Evolutionary conservation across 805 yeast genomes (phyloP), one percentile per base, ranked within the genome.

Genomic region (Blastobotrys chiropterorum): DNA sequence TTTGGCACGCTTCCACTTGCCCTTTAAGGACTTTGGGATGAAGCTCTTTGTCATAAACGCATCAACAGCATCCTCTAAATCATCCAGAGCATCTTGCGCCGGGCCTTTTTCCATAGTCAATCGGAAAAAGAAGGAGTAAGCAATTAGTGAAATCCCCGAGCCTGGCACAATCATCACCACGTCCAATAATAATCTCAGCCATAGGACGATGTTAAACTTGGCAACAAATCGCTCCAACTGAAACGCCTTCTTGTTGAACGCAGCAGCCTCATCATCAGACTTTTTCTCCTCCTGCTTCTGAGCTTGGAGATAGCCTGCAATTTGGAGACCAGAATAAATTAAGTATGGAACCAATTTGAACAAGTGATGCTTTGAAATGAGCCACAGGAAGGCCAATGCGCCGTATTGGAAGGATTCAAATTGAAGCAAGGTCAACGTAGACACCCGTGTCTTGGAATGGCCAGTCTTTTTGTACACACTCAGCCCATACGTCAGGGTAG

Each of bases 401-500:
- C 82, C 69, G 62, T 78, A 80, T 67, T 88, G 96, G 72, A 85
- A 85, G 64, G 86, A 86, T 58, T 81, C 88, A 20, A 88, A 79
- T 7, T 90, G 82, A 50, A 87, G 62, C 63, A 90, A 82, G 21
- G 56, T 79, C 51, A 77, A 76, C 62, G 81, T 75, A 3, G 82
- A 74, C 4, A 95, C 95, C 6, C 47, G 41, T 3, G 26, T 38
- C 34, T 30, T 22, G 15, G 19, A 6, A 34, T 48, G 15, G 13
- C 30, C n/a, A 69, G 82, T 83, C 57, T 80, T 80, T 50, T 63
- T 59, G 26, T 53, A 44, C 34, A 66, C 46, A 42, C 64, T 56
- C 16, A 62, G 8, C 6, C 53, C 47, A 49, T 66, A 66, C 11
- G 65, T 60, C 21, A 55, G 45, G 2, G 55, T 50, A 1, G 56